Evolutionary conservation across 331 rosid genomes (phyloP).

Genomic region (Prunus yedoensis): DNA sequence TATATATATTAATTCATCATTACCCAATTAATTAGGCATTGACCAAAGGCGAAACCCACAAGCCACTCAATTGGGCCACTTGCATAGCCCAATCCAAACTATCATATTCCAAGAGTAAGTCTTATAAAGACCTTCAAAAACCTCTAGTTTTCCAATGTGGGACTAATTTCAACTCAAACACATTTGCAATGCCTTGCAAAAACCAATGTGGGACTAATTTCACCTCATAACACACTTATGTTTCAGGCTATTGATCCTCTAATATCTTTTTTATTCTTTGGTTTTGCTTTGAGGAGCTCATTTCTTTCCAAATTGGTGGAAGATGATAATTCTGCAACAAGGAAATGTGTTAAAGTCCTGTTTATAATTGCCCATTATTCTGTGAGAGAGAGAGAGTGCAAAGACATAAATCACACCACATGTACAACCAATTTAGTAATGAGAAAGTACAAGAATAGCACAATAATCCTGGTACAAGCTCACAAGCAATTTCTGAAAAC

Average conservation of each 20-base stretch:
- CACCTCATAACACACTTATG: background rate
- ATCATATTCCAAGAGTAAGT: too few relatives aligned
- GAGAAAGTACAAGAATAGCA: background rate
- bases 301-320: background rate
- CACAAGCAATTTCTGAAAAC: background rate
- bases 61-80: too few relatives aligned
- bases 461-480: background rate
- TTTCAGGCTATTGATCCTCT: background rate
- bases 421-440: background rate
- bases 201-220: too few relatives aligned
- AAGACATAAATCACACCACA: background rate
- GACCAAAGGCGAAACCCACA: too few relatives aligned
- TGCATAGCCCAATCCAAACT: too few relatives aligned
- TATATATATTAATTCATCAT: too few relatives aligned
- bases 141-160: too few relatives aligned
- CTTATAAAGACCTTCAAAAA: too few relatives aligned
- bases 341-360: background rate
- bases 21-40: too few relatives aligned
- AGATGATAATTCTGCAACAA: background rate
- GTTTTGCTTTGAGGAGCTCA: background rate
- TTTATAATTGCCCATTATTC: too few relatives aligned
- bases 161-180: too few relatives aligned
- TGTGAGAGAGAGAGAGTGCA: background rate
- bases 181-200: too few relatives aligned
- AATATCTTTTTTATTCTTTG: background rate